Conservation (phyloP, 2,329 filamentous ascomycete genomes). For the Plenodomus biglobosus region DNA sequence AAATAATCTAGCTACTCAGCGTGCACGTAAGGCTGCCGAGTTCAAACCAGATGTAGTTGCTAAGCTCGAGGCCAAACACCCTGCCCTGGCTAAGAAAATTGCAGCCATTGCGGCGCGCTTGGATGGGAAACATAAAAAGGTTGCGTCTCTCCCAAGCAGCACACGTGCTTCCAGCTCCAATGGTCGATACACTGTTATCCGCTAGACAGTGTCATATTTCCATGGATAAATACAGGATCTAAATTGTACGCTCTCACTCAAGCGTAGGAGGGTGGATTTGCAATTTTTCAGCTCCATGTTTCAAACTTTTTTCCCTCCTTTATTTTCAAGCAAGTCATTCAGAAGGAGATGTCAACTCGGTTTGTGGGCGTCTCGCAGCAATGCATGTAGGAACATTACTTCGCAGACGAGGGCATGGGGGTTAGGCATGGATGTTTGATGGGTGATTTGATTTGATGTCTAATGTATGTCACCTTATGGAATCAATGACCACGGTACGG, state of each 20-base stretch:
- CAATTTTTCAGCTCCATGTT: too few relatives aligned
- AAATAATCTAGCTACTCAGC: constrained; percentile 24
- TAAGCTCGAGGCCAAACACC: constrained; percentile 6
- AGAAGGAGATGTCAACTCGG: too few relatives aligned
- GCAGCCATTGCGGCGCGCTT: constrained; percentile 11
- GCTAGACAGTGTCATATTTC: background rate
- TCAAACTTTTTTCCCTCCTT: too few relatives aligned
- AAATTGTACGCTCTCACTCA: too few relatives aligned
- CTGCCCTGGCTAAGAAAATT: constrained; percentile 8
- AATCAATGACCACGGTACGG: too few relatives aligned
- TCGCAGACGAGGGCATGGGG: too few relatives aligned
- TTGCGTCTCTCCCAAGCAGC: background rate
- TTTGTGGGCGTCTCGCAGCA: background rate
- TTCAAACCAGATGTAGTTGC: background rate
- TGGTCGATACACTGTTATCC: background rate
- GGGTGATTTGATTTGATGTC: background rate
- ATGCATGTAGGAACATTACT: background rate
- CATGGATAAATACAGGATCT: too few relatives aligned
- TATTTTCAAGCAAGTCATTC: too few relatives aligned
- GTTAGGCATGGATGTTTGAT: background rate
- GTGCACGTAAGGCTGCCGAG: background rate
- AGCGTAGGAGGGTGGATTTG: too few relatives aligned
- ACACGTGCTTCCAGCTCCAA: background rate
- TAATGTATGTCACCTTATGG: too few relatives aligned
- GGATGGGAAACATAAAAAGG: background rate